Percentiles rank a stretch among this genome's conserved stretches.
Conservation (phyloP, 176 grass and related monocot genomes). For the Oryza punctata region DNA sequence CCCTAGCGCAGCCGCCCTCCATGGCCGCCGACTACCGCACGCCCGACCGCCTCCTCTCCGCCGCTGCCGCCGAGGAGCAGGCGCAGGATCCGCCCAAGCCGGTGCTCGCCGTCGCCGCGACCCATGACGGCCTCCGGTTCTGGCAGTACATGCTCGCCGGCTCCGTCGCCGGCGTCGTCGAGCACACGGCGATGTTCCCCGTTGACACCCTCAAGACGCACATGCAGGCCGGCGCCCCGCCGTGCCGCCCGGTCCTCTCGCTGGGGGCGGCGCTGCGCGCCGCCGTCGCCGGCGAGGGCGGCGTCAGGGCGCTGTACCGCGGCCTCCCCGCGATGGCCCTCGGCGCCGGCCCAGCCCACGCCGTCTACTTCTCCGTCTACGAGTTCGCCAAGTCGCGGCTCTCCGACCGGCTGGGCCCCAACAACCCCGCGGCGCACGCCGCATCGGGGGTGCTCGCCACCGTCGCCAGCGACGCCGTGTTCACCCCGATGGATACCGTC, state of each 20-base stretch:
- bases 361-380: slow-evolving; percentile 92
- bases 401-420: slow-evolving; percentile 58
- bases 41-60: slow-evolving; percentile 52
- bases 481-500: slow-evolving; percentile 94
- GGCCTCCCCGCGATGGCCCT: slow-evolving; percentile 87
- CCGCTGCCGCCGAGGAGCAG: slow-evolving; percentile 20
- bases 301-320: slow-evolving; percentile 65
- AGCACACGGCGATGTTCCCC: slow-evolving; percentile 93
- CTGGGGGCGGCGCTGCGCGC: slow-evolving; percentile 42
- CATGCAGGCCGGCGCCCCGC: slow-evolving; percentile 67
- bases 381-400: slow-evolving; percentile 68
- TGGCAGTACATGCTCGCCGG: slow-evolving; percentile 97
- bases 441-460: slow-evolving; percentile 77
- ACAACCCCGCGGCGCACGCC: slow-evolving; percentile 78
- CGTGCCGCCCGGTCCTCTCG: slow-evolving; percentile 52
- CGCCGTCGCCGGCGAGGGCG: slow-evolving; percentile 47
- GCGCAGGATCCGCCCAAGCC: slow-evolving; percentile 37
- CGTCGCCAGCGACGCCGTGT: slow-evolving; percentile 73
- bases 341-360: slow-evolving; percentile 82
- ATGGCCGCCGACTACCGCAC: slow-evolving; percentile 74
- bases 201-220: slow-evolving; percentile 92
- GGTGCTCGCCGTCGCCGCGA: slow-evolving; percentile 35
- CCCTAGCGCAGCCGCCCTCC: slow-evolving; percentile 28
- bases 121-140: slow-evolving; percentile 79
- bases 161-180: slow-evolving; percentile 85